These are phyloP conservation scores for Mycocentrospora acerina DNA, from an alignment of 2,329 filamentous ascomycete genomes.

Conservation along the genomic window DNA sequence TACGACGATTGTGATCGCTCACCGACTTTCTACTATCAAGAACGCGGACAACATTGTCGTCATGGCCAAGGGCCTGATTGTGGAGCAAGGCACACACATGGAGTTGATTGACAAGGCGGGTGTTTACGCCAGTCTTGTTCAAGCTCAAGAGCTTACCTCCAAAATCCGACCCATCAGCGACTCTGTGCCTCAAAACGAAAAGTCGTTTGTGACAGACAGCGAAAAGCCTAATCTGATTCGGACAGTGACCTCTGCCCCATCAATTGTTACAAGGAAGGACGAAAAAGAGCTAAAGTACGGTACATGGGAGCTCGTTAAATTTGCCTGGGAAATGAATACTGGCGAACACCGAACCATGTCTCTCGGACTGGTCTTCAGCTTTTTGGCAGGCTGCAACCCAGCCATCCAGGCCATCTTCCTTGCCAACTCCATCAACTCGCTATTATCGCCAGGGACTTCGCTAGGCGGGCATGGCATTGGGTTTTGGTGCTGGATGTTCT, in stretches of 20 bases:
- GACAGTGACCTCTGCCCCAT: conserved; percentile 49
- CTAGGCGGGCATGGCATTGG: conserved; percentile 67
- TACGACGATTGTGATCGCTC: conserved; percentile 95
- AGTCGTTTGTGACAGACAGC: conserved; percentile 12
- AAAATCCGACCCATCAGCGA: conserved; percentile 22
- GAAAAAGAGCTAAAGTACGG: conserved; percentile 31
- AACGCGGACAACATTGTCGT: conserved; percentile 96
- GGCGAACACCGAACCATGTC: conserved; percentile 42
- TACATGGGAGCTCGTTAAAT: conserved; percentile 47
- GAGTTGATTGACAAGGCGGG: conserved; percentile 68
- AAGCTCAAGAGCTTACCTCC: conserved; percentile 67
- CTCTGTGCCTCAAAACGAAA: conserved; percentile 19
- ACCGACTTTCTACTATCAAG: conserved; percentile 91
- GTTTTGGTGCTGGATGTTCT: conserved; percentile 41
- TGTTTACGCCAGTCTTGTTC: conserved; percentile 82
- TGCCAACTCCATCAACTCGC: conserved; percentile 77
- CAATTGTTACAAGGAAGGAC: conserved; percentile 60
- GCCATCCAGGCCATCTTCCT: conserved; percentile 69
- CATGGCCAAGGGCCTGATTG: conserved; percentile 79
- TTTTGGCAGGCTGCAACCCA: conserved; percentile 39
- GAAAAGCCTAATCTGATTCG: conserved; percentile 32
- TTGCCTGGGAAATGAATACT: conserved; percentile 34
- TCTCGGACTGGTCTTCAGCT: conserved; percentile 44
- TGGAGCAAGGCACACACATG: conserved; percentile 89
- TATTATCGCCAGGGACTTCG: conserved; percentile 61